These are phyloP conservation scores for Stephania cephalantha DNA, from an alignment of 164 flowering plant genomes.

Conservation along the genomic window DNA sequence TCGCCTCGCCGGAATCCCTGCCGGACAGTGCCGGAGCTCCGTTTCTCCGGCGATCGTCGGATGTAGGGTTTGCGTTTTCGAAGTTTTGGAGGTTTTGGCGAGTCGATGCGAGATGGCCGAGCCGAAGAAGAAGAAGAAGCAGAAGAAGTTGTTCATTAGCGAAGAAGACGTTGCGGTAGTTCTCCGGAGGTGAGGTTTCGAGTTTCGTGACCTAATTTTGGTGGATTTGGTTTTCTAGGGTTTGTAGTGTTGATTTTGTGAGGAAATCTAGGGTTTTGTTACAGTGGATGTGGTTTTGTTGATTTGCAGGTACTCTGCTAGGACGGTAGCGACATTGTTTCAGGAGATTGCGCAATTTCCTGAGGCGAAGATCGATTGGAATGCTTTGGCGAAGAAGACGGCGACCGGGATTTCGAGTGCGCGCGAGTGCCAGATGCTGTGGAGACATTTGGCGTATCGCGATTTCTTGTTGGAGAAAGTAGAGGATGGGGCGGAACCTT, in stretches of 20 bases:
- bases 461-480: constrained; percentile 35
- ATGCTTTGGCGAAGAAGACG: constrained; percentile 56
- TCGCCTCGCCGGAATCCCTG: too few species aligned
- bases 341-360: constrained; percentile 59
- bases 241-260: not conserved
- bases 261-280: not conserved
- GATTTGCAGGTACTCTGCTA: constrained; percentile 48
- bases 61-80: constrained; percentile 1
- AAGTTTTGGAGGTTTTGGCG: not conserved
- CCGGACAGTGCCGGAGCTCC: not conserved
- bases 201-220: not conserved
- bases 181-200: constrained; percentile 40
- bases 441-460: constrained; percentile 92
- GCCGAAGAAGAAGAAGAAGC: constrained; percentile 22
- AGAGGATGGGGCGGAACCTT: constrained; percentile 44
- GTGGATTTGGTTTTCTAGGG: not conserved
- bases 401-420: constrained; percentile 73
- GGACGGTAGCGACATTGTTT: constrained; percentile 58
- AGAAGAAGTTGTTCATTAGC: constrained; percentile 31
- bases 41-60: not conserved
- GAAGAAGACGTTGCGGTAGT: constrained; percentile 51
- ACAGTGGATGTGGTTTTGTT: constrained; percentile 5
- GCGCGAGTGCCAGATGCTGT: constrained; percentile 86
- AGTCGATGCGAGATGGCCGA: constrained; percentile 24
- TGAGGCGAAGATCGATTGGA: constrained; percentile 65